These are phyloP conservation scores for Astrothelium subdiscretum DNA, from an alignment of 495 filamentous ascomycete species.

Conservation along the genomic window DNA sequence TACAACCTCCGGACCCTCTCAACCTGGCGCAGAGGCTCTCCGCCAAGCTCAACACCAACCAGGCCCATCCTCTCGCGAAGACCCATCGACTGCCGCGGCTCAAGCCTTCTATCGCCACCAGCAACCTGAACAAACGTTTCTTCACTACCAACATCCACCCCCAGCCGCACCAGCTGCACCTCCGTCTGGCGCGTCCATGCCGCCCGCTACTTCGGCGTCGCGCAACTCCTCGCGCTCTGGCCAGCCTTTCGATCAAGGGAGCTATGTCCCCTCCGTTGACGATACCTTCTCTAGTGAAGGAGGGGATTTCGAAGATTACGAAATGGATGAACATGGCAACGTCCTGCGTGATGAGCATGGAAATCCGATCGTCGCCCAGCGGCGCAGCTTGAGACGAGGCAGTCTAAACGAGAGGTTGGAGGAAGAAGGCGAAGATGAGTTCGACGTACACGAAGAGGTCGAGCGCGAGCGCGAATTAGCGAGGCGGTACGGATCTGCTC, in stretches of 20 bases:
- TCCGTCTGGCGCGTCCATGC: constrained; percentile 2
- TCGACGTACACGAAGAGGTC: constrained; percentile 38
- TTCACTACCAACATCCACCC: constrained; percentile 20
- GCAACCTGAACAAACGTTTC: constrained; percentile 14
- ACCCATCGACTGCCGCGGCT: constrained; percentile 4
- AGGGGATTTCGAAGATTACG: constrained; percentile 43
- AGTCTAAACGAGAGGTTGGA: constrained; percentile 16
- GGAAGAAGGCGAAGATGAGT: constrained; percentile 38
- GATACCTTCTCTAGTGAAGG: constrained; percentile 35
- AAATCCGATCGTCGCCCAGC: constrained; percentile 25
- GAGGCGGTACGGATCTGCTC: constrained; percentile 31
- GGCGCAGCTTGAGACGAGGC: constrained; percentile 19
- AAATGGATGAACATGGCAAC: constrained; percentile 33
- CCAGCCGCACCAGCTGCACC: neutral
- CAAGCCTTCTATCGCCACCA: constrained; percentile 20
- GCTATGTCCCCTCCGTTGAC: constrained; percentile 37
- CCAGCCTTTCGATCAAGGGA: constrained; percentile 24
- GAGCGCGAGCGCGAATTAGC: constrained; percentile 38
- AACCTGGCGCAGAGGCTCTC: constrained; percentile 7
- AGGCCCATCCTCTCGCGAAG: neutral
- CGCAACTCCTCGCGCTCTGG: neutral
- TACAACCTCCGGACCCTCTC: constrained; percentile 1
- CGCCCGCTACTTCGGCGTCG: constrained; percentile 27
- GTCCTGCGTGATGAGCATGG: constrained; percentile 38
- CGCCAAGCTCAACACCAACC: constrained; percentile 6